Base-by-base conservation (phyloP, 2,329 filamentous ascomycete species). In the Fusarium devonianum region DNA sequence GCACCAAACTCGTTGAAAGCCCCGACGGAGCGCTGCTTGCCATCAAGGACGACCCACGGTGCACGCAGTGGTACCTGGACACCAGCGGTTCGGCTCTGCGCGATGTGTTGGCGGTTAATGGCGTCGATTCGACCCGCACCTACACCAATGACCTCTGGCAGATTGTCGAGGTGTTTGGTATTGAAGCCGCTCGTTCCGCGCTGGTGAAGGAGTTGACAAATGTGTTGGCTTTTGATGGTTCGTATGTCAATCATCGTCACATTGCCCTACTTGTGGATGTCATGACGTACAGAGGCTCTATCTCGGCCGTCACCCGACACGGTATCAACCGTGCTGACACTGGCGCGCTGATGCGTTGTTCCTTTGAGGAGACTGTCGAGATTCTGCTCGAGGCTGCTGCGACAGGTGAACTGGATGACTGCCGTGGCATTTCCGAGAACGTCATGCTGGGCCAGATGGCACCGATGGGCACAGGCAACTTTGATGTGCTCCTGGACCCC, bases 271-370 rank as follows among this genome's bases (percentile, higher is more conserved):
- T 99, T 42, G 92, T 95, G 59, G 94, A 99, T 75, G 91, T 99
- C 57, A 99, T 99, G 94, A 97, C 92, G 19, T 92, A 95, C 66
- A 85, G 94, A 66, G 94, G 94, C 61, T 88, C 89, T 65, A 87
- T 99, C 67, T 96, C 96, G 73, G 93, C 94, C 11, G 93, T 99
- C 58, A 99, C 94, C 46, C 90, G 94, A 74, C 94, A 99, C 70
- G 94, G 94, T 76, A 99, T 99, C 78, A 99, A 99, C 78, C 87
- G 94, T 66, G 91, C 93, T 18, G 94, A 99, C 69, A 99, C 95
- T 55, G 94, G 94, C 78, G 95, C 94, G 8, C 81, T 99, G 66
- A 99, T 99, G 94, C 89, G 94, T 72, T 99, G 95, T 80, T 99
- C 94, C 2, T 99, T 99, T 75, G 94, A 99, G 75, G 95, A 99